A percentile compares a stretch with the other conserved stretches of the same genome.
Evolutionary conservation across 2,329 filamentous ascomycete species (phyloP).

Genomic region (Trichophyton mentagrophytes): DNA sequence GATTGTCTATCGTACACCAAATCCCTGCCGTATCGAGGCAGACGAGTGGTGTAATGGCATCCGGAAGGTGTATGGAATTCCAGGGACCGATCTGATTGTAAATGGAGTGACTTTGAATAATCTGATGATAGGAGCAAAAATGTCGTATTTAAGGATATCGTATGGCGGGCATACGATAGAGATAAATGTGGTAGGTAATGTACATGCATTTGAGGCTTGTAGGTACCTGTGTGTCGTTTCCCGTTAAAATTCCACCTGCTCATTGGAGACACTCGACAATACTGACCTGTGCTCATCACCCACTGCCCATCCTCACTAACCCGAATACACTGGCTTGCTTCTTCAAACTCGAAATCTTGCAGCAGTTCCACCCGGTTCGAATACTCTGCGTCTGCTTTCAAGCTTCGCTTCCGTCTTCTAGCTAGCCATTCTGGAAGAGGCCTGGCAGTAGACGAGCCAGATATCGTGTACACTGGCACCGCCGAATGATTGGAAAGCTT

Average conservation of each 20-base stretch:
- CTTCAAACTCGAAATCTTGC: slow-evolving; percentile 96
- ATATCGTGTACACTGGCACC: slow-evolving; percentile 88
- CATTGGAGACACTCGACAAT: background rate
- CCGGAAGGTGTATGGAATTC: slow-evolving; percentile 87
- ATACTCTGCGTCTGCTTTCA: slow-evolving; percentile 88
- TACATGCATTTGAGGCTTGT: slow-evolving; percentile 79
- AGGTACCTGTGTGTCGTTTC: slow-evolving; percentile 38
- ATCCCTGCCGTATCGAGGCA: slow-evolving; percentile 86
- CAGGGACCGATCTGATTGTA: slow-evolving; percentile 80
- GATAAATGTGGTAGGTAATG: slow-evolving; percentile 88
- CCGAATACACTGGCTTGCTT: slow-evolving; percentile 79
- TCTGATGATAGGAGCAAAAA: slow-evolving; percentile 81
- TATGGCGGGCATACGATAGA: slow-evolving; percentile 87
- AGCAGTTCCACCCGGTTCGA: slow-evolving; percentile 86
- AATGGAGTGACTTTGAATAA: slow-evolving; percentile 85
- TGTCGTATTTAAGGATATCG: slow-evolving; percentile 77
- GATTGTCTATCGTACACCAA: slow-evolving; percentile 70
- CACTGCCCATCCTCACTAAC: slow-evolving; percentile 93
- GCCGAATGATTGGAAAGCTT: slow-evolving; percentile 53
- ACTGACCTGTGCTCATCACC: slow-evolving; percentile 79
- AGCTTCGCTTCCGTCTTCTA: slow-evolving; percentile 71
- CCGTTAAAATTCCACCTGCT: background rate
- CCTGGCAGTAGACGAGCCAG: slow-evolving; percentile 74
- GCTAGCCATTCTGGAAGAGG: slow-evolving; percentile 93
- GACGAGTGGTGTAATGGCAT: slow-evolving; percentile 74